Evolutionary conservation across 768 basidiomycete genomes (phyloP), one percentile per base, ranked within the genome.

Genomic region (Pleurotus salmoneostramineus): DNA sequence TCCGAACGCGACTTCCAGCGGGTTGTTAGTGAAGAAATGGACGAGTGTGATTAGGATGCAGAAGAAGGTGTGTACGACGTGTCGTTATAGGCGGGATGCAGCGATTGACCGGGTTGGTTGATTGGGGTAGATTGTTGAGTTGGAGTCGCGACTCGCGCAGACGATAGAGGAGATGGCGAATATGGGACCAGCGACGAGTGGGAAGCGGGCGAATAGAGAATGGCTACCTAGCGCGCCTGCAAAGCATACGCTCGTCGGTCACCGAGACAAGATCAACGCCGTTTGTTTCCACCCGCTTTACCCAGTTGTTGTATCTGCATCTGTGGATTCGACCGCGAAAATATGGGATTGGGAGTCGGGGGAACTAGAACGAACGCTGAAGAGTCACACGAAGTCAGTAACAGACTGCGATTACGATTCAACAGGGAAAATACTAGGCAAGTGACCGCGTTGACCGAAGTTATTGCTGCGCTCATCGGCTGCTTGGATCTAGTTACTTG

Each of bases 281-380:
- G 82, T 95, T 44, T 84, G 90, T 4, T 96, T 95, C 69, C 95
- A 95, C 68, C 93, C 93, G 0, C 79, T 85, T 48, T 95, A 89
- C 72, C 91, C 87, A 32, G 74, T 91, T 6, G 72, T 95, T 45
- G 94, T 89, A 17, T 89, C 87, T 40, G 91, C 91, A 11, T 93
- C 91, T 63, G 93, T 93, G 67, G 94, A 96, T 67, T 81, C 91
- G 51, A 94, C 87, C 1, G 81, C 95, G 63, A 95, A 95, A 77
- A 86, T 95, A 48, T 95, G 94, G 93, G 94, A 96, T 65, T 96
- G 93, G 93, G 94, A 96, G 69, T 89, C 90, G 33, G 94, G 94
- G 43, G 93, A 95, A 64, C 90, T 94, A 69, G 94, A 96, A 71
- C 75, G 92, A 62, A 95, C 94, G 7, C 71, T 95, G 58, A 95